phyloP scores from a whole-genome alignment of 1,284 basidiomycete genomes.

The Butyriboletus appendiculatus region DNA sequence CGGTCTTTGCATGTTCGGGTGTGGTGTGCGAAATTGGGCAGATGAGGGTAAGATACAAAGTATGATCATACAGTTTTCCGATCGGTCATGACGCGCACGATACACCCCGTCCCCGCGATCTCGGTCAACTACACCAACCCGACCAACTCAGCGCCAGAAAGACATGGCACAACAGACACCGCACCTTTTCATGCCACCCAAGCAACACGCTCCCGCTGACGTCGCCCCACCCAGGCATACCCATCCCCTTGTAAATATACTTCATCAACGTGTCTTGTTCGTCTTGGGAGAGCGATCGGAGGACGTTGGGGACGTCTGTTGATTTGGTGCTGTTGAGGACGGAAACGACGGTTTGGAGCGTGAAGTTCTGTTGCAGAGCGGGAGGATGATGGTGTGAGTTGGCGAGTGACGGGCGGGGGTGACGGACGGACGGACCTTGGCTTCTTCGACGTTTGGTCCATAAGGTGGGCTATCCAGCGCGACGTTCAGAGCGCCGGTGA shows the following conservation, averaged over 20 bases:
- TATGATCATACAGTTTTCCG: slow-evolving; percentile 70
- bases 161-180: neutral
- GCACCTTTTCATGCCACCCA: slow-evolving; percentile 33
- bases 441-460: slow-evolving; percentile 82
- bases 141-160: slow-evolving; percentile 5
- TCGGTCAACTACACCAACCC: slow-evolving; percentile 77
- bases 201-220: slow-evolving; percentile 88
- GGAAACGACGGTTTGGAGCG: slow-evolving; percentile 83
- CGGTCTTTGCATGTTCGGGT: neutral
- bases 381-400: no score
- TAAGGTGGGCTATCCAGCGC: slow-evolving; percentile 82
- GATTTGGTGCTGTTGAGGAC: slow-evolving; percentile 96
- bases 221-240: slow-evolving; percentile 79
- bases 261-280: slow-evolving; percentile 97
- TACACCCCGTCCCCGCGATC: slow-evolving; percentile 93
- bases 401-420: no score
- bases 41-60: neutral
- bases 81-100: slow-evolving; percentile 98
- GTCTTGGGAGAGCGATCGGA: slow-evolving; percentile 76
- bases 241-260: slow-evolving; percentile 98
- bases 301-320: slow-evolving; percentile 79
- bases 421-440: slow-evolving; percentile 62
- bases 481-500: slow-evolving; percentile 65
- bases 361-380: slow-evolving; percentile 58
- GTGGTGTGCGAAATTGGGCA: neutral